phyloP scores from a whole-genome alignment of 2,329 filamentous ascomycete species.

The Diplocarpon rosae region DNA sequence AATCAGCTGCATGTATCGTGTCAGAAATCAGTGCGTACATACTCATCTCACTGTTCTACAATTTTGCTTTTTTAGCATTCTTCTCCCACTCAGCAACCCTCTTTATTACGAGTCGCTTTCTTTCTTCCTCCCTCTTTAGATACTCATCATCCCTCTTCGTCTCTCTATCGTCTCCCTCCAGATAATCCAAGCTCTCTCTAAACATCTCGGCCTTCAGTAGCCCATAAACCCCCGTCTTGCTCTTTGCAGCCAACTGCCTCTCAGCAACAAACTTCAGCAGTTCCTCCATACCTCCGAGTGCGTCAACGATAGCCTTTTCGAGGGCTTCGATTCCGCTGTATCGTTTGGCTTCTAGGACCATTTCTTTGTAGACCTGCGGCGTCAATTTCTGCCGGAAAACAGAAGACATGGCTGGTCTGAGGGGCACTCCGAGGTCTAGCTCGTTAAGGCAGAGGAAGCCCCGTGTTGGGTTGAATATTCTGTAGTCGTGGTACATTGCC shows the following conservation, averaged over 20 bases:
- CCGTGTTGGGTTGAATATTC: constrained; percentile 57
- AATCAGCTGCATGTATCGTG: no score
- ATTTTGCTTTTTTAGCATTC: constrained; percentile 19
- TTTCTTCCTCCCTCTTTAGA: constrained; percentile 29
- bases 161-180: constrained; percentile 42
- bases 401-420: constrained; percentile 61
- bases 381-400: constrained; percentile 63
- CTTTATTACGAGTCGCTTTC: constrained; percentile 13
- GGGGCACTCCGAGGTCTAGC: constrained; percentile 66
- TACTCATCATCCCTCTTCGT: constrained; percentile 38
- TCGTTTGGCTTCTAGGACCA: constrained; percentile 65
- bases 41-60: constrained; percentile 10
- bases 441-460: constrained; percentile 78
- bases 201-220: constrained; percentile 68
- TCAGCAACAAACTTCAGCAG: constrained; percentile 48
- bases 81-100: constrained; percentile 23
- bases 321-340: constrained; percentile 54
- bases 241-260: constrained; percentile 48
- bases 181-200: constrained; percentile 47
- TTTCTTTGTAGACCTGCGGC: constrained; percentile 42
- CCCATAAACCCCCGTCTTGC: constrained; percentile 56
- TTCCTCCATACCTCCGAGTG: constrained; percentile 52
- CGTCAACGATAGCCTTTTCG: constrained; percentile 57
- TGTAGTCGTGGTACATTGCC: constrained; percentile 74
- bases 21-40: no score